These are phyloP conservation scores for Penicillium griseofulvum DNA, from an alignment of 2,329 filamentous ascomycete genomes.

Conservation along the genomic window DNA sequence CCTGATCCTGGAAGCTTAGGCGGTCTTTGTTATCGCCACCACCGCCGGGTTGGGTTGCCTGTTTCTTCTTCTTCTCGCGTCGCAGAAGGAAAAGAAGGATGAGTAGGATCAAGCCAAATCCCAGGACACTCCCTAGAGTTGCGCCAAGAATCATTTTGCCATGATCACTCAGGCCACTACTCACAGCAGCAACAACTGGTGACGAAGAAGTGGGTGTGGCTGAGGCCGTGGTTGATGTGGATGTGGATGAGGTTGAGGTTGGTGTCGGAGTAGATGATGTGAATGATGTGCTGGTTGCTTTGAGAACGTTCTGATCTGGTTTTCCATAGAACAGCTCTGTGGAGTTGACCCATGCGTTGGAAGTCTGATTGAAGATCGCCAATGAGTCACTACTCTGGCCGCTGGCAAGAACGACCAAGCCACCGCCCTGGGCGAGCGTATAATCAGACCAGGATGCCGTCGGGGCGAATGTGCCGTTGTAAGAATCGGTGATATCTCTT, in stretches of 20 bases:
- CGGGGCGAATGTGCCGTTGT: constrained; percentile 73
- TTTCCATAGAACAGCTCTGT: constrained; percentile 58
- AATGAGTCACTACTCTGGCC: constrained; percentile 67
- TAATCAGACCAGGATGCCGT: constrained; percentile 63
- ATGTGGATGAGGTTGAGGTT: constrained; percentile 28
- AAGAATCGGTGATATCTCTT: constrained; percentile 61
- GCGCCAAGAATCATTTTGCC: constrained; percentile 69
- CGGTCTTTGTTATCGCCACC: constrained; percentile 57
- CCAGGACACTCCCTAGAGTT: constrained; percentile 77
- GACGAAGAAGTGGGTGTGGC: constrained; percentile 30
- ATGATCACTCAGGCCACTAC: constrained; percentile 28
- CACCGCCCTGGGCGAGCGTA: constrained; percentile 66
- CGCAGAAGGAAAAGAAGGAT: constrained; percentile 65
- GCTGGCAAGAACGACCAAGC: constrained; percentile 74
- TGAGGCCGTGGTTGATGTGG: constrained; percentile 34
- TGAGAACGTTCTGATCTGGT: constrained; percentile 12
- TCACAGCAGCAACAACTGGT: constrained; percentile 34
- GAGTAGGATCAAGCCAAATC: constrained; percentile 67
- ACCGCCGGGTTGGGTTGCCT: constrained; percentile 41
- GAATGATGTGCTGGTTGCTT: constrained; percentile 15
- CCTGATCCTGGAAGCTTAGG: constrained; percentile 46
- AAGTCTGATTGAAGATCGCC: constrained; percentile 70
- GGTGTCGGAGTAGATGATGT: constrained; percentile 30
- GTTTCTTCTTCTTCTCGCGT: constrained; percentile 51
- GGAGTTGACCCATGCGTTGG: constrained; percentile 77